phyloP scores from a whole-genome alignment of 2,329 filamentous ascomycete species.

The Phyllosticta capitalensis region DNA sequence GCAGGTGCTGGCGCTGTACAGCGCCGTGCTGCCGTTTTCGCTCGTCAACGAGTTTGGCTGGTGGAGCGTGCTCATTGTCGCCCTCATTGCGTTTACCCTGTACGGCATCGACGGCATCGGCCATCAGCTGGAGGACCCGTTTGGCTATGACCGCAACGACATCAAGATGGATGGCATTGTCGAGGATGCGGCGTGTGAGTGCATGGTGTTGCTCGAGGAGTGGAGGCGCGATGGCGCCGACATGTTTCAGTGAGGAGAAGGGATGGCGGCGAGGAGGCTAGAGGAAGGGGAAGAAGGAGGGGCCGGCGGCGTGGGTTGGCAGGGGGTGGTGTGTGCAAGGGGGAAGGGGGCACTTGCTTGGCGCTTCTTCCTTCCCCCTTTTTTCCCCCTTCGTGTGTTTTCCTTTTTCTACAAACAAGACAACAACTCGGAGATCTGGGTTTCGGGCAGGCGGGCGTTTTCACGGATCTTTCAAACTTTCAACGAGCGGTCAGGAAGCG shows the following conservation, averaged over 20 bases:
- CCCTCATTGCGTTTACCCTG: conserved; percentile 52
- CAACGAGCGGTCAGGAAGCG: too few relatives aligned
- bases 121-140: conserved; percentile 55
- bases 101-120: conserved; percentile 58
- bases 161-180: conserved; percentile 60
- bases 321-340: too few relatives aligned
- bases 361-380: too few relatives aligned
- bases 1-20: conserved; percentile 54
- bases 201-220: conserved; percentile 48
- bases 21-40: conserved; percentile 52
- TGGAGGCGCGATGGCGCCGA: conserved; percentile 35
- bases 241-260: conserved; percentile 2
- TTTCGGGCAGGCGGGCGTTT: too few relatives aligned
- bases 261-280: too few relatives aligned
- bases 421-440: too few relatives aligned
- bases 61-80: conserved; percentile 51
- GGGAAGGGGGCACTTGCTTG: too few relatives aligned
- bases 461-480: too few relatives aligned
- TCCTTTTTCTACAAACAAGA: too few relatives aligned
- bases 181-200: conserved; percentile 50
- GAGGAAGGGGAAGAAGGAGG: neutral
- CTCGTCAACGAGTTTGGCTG: conserved; percentile 54
- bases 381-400: too few relatives aligned
- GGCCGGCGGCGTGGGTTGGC: neutral
- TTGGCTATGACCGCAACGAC: conserved; percentile 56